phyloP scores from a whole-genome alignment of 2,329 filamentous ascomycete species.

The Berkeleyomyces basicola region DNA sequence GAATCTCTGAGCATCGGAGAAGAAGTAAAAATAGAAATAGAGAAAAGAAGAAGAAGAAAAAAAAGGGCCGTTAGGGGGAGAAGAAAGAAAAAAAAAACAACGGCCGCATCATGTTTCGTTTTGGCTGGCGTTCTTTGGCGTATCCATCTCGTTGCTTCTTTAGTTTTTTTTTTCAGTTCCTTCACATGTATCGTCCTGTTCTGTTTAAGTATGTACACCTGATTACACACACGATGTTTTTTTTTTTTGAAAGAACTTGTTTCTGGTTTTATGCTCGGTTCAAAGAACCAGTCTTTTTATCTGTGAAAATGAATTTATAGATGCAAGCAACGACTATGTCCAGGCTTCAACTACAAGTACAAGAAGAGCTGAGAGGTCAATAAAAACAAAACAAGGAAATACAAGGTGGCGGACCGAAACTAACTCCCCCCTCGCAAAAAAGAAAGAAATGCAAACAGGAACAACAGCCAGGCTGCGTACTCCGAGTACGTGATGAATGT shows the following conservation, averaged over 20 bases:
- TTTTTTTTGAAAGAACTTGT: background rate
- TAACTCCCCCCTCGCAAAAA: too few relatives aligned
- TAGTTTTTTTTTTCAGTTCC: constrained; percentile 1
- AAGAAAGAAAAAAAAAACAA: background rate
- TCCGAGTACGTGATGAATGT: too few relatives aligned
- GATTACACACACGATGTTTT: constrained; percentile 17
- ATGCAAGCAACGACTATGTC: too few relatives aligned
- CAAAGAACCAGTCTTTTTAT: too few relatives aligned
- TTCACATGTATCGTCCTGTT: background rate
- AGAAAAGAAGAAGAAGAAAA: background rate
- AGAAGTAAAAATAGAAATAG: background rate
- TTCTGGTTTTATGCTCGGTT: background rate
- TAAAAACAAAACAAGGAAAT: too few relatives aligned
- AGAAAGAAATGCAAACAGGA: too few relatives aligned
- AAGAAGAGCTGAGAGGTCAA: too few relatives aligned
- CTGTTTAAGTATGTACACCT: constrained; percentile 13
- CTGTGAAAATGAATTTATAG: too few relatives aligned
- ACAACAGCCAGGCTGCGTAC: too few relatives aligned
- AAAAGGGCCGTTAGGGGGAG: background rate
- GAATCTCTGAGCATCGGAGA: background rate
- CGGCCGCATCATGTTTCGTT: constrained; percentile 7
- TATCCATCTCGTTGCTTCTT: constrained; percentile 8
- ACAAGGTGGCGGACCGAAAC: too few relatives aligned
- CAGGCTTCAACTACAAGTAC: too few relatives aligned
- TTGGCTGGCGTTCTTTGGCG: constrained; percentile 12